phyloP scores from a whole-genome alignment of 805 yeast species.

The Kodamaea jinghongensis region DNA sequence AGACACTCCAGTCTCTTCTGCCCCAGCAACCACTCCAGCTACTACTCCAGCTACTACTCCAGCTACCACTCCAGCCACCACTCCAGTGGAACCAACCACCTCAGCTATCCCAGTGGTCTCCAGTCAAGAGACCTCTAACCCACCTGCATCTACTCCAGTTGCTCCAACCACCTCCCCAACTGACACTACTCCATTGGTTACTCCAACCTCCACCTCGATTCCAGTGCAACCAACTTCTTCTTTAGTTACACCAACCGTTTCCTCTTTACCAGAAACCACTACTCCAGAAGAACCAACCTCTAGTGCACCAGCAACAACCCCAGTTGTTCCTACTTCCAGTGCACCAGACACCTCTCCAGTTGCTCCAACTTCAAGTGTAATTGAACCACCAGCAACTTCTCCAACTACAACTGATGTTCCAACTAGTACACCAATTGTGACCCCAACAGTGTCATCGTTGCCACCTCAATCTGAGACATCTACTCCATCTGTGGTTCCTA shows the following conservation, averaged over 20 bases:
- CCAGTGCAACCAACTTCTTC: no score
- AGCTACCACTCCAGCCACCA: constrained; percentile 5
- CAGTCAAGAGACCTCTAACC: neutral
- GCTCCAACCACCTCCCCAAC: constrained; percentile 4
- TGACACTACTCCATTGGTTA: no score
- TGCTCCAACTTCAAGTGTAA: constrained; percentile 3
- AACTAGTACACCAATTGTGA: neutral
- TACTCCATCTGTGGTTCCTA: neutral
- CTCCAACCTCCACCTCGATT: no score
- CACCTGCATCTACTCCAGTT: neutral
- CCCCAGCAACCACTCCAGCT: constrained; percentile 2
- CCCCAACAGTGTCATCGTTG: constrained; percentile 7
- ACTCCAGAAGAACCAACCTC: no score
- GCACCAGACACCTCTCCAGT: constrained; percentile 2
- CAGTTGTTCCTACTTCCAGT: constrained; percentile 6
- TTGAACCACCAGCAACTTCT: constrained; percentile 1
- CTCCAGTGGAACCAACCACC: constrained; percentile 1
- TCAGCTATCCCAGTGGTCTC: constrained; percentile 3
- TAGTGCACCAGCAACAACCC: no score
- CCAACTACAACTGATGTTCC: neutral
- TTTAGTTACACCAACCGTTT: no score
- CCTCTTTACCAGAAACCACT: no score
- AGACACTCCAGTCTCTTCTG: no score
- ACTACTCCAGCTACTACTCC: constrained; percentile 3
- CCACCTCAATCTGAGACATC: no score